phyloP scores from a whole-genome alignment of 441 rosid genomes.

The Kokia cookei region DNA sequence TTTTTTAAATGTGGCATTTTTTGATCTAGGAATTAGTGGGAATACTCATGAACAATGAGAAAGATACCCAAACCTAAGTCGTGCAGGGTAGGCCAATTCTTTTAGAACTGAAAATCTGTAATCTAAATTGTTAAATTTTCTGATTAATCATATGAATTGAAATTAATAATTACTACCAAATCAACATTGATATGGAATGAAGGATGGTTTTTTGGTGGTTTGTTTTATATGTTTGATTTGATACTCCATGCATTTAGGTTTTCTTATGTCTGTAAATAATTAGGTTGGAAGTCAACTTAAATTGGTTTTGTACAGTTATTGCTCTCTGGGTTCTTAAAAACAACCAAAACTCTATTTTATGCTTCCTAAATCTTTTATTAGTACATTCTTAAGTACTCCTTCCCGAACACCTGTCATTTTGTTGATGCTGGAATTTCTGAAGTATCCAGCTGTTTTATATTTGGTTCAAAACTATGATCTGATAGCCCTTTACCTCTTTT shows the following conservation, averaged over 20 bases:
- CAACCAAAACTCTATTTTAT: background rate
- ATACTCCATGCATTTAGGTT: background rate
- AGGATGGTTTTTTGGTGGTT: background rate
- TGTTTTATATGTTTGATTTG: background rate
- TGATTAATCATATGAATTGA: background rate
- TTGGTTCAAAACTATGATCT: background rate
- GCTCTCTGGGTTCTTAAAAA: background rate
- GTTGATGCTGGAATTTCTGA: background rate
- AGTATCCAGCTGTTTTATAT: background rate
- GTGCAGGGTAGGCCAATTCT: background rate
- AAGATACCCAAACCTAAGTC: background rate
- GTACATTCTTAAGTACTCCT: background rate
- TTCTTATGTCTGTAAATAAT: background rate
- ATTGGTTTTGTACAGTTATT: background rate
- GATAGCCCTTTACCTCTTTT: background rate
- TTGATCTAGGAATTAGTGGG: background rate
- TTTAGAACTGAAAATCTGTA: background rate
- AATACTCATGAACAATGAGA: background rate
- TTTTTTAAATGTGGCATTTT: background rate
- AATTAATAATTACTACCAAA: background rate
- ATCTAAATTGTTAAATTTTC: background rate
- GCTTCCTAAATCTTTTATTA: background rate
- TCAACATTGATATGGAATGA: background rate
- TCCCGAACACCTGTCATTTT: background rate
- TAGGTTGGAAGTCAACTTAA: background rate